Conservation (phyloP, 2,329 filamentous ascomycete genomes). For the Aspergillus ruber region DNA sequence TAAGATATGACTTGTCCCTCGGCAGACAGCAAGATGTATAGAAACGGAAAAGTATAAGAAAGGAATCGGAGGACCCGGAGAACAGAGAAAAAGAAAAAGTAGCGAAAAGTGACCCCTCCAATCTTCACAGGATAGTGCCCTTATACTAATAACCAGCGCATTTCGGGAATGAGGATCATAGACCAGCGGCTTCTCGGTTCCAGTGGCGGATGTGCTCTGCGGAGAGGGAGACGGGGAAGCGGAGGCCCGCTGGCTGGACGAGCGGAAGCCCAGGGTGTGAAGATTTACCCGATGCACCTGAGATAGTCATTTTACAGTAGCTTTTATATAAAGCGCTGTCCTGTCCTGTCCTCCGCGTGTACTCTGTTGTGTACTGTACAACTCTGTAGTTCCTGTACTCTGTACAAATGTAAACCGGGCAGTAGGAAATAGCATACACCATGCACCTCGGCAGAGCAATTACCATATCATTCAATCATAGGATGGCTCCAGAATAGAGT, state of each 20-base stretch:
- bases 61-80: not conserved
- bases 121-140: not conserved
- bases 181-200: constrained; percentile 12
- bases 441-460: no score
- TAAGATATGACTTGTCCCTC: constrained; percentile 16
- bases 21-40: constrained; percentile 4
- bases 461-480: no score
- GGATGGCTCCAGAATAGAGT: no score
- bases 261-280: constrained; percentile 24
- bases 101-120: not conserved
- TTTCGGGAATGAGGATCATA: constrained; percentile 17
- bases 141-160: constrained; percentile 5
- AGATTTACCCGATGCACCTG: constrained; percentile 4
- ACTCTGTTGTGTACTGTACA: no score
- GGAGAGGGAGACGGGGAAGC: constrained; percentile 29
- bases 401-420: no score
- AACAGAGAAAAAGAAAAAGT: constrained; percentile 5
- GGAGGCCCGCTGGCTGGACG: constrained; percentile 29
- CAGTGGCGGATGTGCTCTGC: constrained; percentile 14
- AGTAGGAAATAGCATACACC: no score
- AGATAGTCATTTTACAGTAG: not conserved
- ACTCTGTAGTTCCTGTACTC: no score
- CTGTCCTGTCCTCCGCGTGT: no score
- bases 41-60: not conserved
- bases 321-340: no score